phyloP scores from a whole-genome alignment of 345 rosid species.

The Arabidopsis arenosa region DNA sequence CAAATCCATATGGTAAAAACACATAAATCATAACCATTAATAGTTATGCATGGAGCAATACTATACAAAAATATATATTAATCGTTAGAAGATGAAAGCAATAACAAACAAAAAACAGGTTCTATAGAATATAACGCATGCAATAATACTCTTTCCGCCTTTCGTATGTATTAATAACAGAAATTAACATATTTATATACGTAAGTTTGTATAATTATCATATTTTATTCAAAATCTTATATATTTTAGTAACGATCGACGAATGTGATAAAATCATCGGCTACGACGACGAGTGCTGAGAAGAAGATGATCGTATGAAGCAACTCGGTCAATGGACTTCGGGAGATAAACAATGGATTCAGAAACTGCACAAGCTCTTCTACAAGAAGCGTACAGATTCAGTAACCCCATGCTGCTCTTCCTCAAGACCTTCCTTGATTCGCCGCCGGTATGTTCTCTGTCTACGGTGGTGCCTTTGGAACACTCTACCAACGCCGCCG shows the following conservation, averaged over 20 bases:
- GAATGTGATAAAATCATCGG: background rate
- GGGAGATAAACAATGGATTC: constrained; percentile 68
- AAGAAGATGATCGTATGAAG: constrained; percentile 31
- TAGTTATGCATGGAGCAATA: background rate
- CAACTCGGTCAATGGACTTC: constrained; percentile 6
- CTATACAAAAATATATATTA: background rate
- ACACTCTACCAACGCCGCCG: constrained; percentile 69
- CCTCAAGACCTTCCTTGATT: constrained; percentile 13
- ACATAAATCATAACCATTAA: background rate
- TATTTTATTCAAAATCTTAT: background rate
- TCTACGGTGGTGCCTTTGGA: constrained; percentile 50
- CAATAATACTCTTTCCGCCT: background rate
- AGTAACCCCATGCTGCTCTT: constrained; percentile 58
- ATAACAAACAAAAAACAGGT: background rate
- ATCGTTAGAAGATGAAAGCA: background rate
- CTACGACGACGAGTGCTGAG: constrained; percentile 14
- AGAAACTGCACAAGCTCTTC: constrained; percentile 59
- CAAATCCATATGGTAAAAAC: background rate
- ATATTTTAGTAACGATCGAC: background rate
- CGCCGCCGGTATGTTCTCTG: constrained; percentile 17
- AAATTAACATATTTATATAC: background rate
- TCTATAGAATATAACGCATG: background rate
- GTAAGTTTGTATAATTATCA: background rate
- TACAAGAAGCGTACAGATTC: constrained; percentile 65
- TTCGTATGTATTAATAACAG: background rate